phyloP scores from a whole-genome alignment of 2,329 filamentous ascomycete genomes.

The Venturia effusa region DNA sequence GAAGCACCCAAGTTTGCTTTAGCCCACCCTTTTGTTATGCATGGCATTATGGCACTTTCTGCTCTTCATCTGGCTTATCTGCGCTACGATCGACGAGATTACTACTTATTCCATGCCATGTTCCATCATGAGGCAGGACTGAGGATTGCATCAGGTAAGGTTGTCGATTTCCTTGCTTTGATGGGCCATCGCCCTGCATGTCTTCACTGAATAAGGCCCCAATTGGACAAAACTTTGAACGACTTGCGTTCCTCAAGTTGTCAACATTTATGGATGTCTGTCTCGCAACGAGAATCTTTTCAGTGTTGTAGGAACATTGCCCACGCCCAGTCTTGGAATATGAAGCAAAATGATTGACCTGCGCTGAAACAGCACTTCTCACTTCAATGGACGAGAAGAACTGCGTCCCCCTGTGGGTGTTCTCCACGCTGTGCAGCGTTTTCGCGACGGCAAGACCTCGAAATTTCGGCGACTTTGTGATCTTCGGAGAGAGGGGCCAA shows the following conservation, averaged over 20 bases:
- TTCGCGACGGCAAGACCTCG: not conserved
- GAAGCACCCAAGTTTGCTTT: slow-evolving; percentile 25
- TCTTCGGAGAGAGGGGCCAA: not conserved
- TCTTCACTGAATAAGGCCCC: too few relatives aligned
- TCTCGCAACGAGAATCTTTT: not conserved
- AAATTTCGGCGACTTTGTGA: not conserved
- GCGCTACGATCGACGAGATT: slow-evolving; percentile 12
- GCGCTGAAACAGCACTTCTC: not conserved
- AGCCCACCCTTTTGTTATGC: slow-evolving; percentile 26
- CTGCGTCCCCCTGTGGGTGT: not conserved
- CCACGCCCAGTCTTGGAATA: not conserved
- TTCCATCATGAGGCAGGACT: not conserved
- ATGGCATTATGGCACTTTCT: slow-evolving; percentile 31
- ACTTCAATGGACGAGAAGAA: not conserved
- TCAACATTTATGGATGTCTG: not conserved
- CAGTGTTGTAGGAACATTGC: not conserved
- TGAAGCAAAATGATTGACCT: not conserved
- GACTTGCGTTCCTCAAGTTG: not conserved
- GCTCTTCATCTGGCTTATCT: slow-evolving; percentile 27
- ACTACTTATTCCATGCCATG: not conserved
- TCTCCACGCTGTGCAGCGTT: not conserved
- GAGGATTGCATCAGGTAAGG: not conserved
- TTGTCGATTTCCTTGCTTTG: not conserved
- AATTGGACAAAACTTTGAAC: too few relatives aligned
- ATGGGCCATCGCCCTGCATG: not conserved